Conservation (phyloP, 2,329 filamentous ascomycete genomes). For the Ophiosphaerella korrae region DNA sequence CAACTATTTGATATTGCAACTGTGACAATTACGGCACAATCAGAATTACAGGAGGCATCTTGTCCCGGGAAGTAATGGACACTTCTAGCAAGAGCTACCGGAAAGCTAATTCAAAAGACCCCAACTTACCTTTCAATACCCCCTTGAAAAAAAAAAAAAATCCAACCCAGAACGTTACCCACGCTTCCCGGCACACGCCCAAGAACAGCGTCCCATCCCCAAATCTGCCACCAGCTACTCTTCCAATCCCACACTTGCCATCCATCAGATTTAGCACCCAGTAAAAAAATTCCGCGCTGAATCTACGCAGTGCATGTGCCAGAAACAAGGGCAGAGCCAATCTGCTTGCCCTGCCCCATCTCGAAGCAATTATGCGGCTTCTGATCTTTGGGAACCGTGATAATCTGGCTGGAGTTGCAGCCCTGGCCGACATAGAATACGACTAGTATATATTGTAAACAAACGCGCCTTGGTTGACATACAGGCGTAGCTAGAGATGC, state of each 20-base stretch:
- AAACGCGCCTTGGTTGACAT: too few species aligned
- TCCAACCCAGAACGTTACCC: not conserved
- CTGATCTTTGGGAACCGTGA: slow-evolving; percentile 1
- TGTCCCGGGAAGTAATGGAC: not conserved
- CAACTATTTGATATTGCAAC: too few species aligned
- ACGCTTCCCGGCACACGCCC: not conserved
- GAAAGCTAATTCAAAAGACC: not conserved
- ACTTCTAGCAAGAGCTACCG: not conserved
- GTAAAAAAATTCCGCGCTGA: not conserved
- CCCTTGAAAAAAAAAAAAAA: not conserved
- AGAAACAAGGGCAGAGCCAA: slow-evolving; percentile 1
- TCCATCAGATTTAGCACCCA: not conserved
- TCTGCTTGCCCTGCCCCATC: not conserved
- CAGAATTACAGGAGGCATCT: too few species aligned
- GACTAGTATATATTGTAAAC: not conserved
- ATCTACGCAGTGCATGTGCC: not conserved
- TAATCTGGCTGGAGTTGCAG: slow-evolving; percentile 1
- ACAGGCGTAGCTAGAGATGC: not conserved
- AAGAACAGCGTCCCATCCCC: not conserved
- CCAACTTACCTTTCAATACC: not conserved
- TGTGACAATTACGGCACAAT: too few species aligned
- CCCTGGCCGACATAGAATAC: slow-evolving; percentile 2
- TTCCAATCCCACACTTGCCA: not conserved
- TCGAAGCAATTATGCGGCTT: slow-evolving; percentile 2
- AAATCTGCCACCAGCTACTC: not conserved